These are phyloP conservation scores for Fusarium azukiicola DNA, from an alignment of 2,329 filamentous ascomycete genomes.

Conservation along the genomic window DNA sequence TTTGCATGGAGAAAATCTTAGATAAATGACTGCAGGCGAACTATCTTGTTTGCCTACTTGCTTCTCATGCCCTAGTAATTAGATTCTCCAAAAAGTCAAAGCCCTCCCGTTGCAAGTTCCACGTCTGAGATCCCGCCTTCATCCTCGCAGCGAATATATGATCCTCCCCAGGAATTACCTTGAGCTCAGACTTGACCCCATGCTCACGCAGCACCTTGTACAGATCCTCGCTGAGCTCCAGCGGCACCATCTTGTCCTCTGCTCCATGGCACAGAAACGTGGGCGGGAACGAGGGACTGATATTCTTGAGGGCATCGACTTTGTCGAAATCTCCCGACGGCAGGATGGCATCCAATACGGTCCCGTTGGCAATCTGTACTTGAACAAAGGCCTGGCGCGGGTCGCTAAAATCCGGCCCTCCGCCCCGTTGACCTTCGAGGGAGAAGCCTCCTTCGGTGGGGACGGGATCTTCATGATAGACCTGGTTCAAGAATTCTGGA, in stretches of 20 bases:
- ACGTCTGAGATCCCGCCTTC: no score
- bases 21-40: no score
- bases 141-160: no score
- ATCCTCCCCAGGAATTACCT: no score
- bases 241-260: not conserved
- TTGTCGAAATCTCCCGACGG: slow-evolving; percentile 50
- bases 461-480: slow-evolving; percentile 62
- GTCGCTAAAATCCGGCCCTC: slow-evolving; percentile 60
- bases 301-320: slow-evolving; percentile 61
- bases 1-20: no score
- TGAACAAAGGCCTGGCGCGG: slow-evolving; percentile 65
- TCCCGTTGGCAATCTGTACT: slow-evolving; percentile 65
- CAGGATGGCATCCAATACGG: slow-evolving; percentile 60
- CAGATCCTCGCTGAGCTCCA: not conserved
- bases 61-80: no score
- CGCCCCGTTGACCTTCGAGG: slow-evolving; percentile 63
- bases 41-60: no score
- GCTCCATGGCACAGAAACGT: slow-evolving; percentile 53
- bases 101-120: no score
- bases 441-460: slow-evolving; percentile 64
- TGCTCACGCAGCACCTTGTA: not conserved
- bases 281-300: slow-evolving; percentile 57
- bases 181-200: no score
- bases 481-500: slow-evolving; percentile 57
- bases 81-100: no score